Evolutionary conservation across 75 land plant species (phyloP).

Genomic region (Pseudotsuga menziesii): DNA sequence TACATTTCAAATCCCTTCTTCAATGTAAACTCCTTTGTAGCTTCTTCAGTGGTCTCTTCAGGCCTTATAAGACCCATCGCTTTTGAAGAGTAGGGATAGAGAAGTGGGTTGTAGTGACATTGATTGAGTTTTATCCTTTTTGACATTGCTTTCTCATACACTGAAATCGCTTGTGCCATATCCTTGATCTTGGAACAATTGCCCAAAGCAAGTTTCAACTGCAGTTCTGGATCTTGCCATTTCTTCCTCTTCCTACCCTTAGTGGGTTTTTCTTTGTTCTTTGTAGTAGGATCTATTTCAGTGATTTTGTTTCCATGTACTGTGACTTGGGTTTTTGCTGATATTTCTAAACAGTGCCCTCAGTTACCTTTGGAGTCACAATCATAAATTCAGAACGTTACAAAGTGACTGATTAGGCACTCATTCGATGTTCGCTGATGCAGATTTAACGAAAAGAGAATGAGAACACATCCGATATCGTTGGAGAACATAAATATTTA

Average conservation of each 20-base stretch:
- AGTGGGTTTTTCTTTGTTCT: too few relatives aligned
- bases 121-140: constrained; percentile 20
- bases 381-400: too few relatives aligned
- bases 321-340: too few relatives aligned
- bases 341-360: too few relatives aligned
- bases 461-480: too few relatives aligned
- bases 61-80: constrained; percentile 15
- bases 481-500: too few relatives aligned
- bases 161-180: constrained; percentile 35
- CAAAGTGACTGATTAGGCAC: too few relatives aligned
- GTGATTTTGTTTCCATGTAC: too few relatives aligned
- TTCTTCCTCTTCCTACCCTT: not conserved
- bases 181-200: constrained; percentile 44
- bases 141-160: constrained; percentile 44
- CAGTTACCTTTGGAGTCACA: too few relatives aligned
- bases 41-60: constrained; percentile 8
- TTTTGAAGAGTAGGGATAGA: constrained; percentile 55
- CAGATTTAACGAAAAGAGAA: too few relatives aligned
- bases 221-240: constrained; percentile 20
- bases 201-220: constrained; percentile 27
- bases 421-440: too few relatives aligned
- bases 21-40: constrained; percentile 8
- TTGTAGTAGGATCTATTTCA: too few relatives aligned
- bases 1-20: constrained; percentile 48
- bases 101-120: constrained; percentile 48